These are phyloP conservation scores for Rhypophila decipiens DNA, from an alignment of 495 filamentous ascomycete genomes.

Conservation along the genomic window DNA sequence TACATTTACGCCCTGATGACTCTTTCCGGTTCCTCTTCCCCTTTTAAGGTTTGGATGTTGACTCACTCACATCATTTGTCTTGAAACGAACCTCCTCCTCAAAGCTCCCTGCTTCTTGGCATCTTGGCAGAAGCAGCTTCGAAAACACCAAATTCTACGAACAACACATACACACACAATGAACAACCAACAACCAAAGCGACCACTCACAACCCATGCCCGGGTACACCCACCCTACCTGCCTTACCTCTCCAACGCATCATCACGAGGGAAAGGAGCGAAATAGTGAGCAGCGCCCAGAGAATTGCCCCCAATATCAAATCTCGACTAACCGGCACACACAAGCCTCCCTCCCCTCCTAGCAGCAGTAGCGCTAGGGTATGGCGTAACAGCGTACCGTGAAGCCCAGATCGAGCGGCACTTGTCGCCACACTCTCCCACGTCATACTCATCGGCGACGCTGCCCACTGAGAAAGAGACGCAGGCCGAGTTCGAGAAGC, in stretches of 20 bases:
- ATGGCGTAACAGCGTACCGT: constrained; percentile 33
- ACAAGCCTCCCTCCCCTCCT: constrained; percentile 33
- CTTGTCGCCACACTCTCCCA: not conserved
- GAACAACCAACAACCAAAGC: not conserved
- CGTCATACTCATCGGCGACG: not conserved
- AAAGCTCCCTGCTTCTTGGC: no score
- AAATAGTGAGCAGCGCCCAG: constrained; percentile 25
- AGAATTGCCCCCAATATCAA: not conserved
- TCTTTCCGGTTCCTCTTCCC: no score
- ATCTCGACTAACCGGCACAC: not conserved
- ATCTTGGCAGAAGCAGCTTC: no score
- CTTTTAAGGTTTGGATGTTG: no score
- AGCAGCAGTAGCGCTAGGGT: constrained; percentile 34
- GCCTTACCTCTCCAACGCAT: constrained; percentile 29
- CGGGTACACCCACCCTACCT: constrained; percentile 39
- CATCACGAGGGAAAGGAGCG: constrained; percentile 20
- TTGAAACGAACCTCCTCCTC: no score
- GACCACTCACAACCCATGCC: constrained; percentile 31
- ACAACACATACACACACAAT: no score
- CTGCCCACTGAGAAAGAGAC: constrained; percentile 13
- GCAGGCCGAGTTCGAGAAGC: constrained; percentile 17
- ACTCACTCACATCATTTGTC: no score
- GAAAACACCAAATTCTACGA: no score
- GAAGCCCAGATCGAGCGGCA: constrained; percentile 17
- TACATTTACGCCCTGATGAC: no score